Percentiles rank a stretch among this genome's conserved stretches.
These are phyloP conservation scores for Mortierella sp. DNA, from an alignment of 371 early-diverging fungal genomes.

Conservation along the genomic window DNA sequence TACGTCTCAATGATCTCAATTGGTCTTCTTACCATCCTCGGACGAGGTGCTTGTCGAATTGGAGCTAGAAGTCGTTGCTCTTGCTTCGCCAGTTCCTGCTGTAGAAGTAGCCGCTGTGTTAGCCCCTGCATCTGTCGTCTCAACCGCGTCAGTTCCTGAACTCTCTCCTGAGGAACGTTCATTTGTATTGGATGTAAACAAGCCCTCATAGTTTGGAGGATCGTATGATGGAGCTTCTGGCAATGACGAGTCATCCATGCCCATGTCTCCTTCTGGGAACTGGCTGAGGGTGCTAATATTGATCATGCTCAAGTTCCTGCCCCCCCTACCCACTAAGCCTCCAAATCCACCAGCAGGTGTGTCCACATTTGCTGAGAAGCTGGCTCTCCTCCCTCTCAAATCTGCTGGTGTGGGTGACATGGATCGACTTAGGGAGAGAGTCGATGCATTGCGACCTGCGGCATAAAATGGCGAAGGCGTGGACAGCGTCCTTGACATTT, in stretches of 20 bases:
- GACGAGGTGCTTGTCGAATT: conserved; percentile 7
- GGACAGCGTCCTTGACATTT: conserved; percentile 46
- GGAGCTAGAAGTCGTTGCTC: conserved; percentile 2
- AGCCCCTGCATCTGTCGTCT: not conserved
- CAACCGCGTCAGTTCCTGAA: conserved; percentile 3
- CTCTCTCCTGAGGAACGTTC: conserved; percentile 22
- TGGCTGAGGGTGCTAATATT: conserved; percentile 39
- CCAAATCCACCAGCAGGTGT: conserved; percentile 21
- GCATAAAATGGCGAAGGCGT: conserved; percentile 31
- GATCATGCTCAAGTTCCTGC: conserved; percentile 42
- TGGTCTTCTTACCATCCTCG: conserved; percentile 17
- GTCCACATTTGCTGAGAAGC: conserved; percentile 53
- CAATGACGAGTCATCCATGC: conserved; percentile 19
- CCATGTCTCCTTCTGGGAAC: conserved; percentile 12
- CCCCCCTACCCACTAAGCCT: conserved; percentile 9
- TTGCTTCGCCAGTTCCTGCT: not conserved
- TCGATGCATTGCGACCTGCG: conserved; percentile 27
- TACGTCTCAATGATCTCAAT: not conserved
- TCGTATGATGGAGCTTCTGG: conserved; percentile 50
- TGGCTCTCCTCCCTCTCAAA: conserved; percentile 39
- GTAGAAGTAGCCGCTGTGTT: not conserved
- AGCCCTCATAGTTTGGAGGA: conserved; percentile 41
- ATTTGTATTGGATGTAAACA: conserved; percentile 7
- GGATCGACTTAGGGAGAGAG: conserved; percentile 33
- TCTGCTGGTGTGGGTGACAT: conserved; percentile 37